Percentiles rank a stretch among this genome's conserved stretches.
These are phyloP conservation scores for Teratosphaeria viscida DNA, from an alignment of 2,329 filamentous ascomycete genomes.

Conservation along the genomic window DNA sequence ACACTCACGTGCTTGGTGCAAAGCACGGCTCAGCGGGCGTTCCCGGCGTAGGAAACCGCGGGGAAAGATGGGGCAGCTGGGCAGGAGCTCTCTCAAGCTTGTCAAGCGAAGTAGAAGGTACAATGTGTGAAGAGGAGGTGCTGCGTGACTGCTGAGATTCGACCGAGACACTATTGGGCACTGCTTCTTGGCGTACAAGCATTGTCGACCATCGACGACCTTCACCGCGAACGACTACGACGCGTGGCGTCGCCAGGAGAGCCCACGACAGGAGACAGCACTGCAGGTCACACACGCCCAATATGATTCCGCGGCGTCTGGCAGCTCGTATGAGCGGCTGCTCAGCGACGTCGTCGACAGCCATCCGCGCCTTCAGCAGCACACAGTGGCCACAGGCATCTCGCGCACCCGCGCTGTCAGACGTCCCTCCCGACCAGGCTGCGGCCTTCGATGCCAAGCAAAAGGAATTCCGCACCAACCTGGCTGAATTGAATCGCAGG, in stretches of 20 bases:
- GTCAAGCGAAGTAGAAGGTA: not conserved
- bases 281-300: not conserved
- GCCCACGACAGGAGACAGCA: not conserved
- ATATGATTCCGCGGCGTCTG: conserved; percentile 12
- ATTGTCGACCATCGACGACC: not conserved
- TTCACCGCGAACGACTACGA: not conserved
- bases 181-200: not conserved
- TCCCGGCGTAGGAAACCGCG: not conserved
- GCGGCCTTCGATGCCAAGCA: conserved; percentile 73
- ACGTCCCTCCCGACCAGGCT: conserved; percentile 65
- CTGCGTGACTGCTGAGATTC: not conserved
- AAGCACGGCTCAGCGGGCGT: not conserved
- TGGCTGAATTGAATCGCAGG: conserved; percentile 58
- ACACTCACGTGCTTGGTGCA: not conserved
- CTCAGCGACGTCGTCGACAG: conserved; percentile 1
- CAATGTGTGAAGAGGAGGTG: not conserved
- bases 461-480: conserved; percentile 73
- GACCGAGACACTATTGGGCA: not conserved
- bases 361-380: conserved; percentile 11
- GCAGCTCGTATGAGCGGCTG: conserved; percentile 6
- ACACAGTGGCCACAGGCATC: conserved; percentile 3
- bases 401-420: conserved; percentile 63
- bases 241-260: not conserved
- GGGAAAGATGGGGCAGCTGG: not conserved
- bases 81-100: not conserved